A percentile compares a stretch with the other conserved stretches of the same genome.
Evolutionary conservation across 2,329 filamentous ascomycete species (phyloP).

Genomic region (Aureobasidium lini): DNA sequence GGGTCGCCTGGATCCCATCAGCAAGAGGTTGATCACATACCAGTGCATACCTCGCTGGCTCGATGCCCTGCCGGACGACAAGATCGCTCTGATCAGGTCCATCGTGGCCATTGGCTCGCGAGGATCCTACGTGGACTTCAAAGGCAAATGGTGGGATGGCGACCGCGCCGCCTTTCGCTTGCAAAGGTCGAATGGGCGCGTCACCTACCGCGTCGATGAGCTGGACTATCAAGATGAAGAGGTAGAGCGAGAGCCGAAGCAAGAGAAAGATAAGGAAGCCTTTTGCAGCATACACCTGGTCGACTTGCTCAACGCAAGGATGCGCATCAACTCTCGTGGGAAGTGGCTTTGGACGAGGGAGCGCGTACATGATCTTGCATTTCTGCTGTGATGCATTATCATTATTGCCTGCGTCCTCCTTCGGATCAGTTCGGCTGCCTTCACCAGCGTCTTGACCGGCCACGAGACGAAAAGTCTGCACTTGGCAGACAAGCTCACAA

Average conservation of each 20-base stretch:
- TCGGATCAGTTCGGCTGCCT: neutral
- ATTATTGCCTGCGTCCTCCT: neutral
- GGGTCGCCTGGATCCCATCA: conserved; percentile 1
- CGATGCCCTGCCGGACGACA: neutral
- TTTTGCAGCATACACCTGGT: conserved; percentile 11
- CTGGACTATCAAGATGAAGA: neutral
- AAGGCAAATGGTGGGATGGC: conserved; percentile 13
- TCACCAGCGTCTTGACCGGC: too few species aligned
- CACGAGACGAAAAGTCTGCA: too few species aligned
- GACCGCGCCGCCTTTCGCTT: conserved; percentile 5
- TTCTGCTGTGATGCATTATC: conserved; percentile 2
- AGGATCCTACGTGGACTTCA: conserved; percentile 7
- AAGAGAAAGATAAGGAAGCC: conserved; percentile 2
- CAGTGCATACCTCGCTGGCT: conserved; percentile 9
- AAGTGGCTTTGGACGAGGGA: conserved; percentile 11
- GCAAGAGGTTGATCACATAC: conserved; percentile 8
- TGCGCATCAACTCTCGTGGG: neutral
- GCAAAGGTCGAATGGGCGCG: neutral
- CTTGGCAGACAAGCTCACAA: neutral
- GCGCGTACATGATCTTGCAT: conserved; percentile 2
- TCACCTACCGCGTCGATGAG: neutral
- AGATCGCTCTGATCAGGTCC: neutral
- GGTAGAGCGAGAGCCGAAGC: neutral
- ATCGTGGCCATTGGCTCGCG: conserved; percentile 6
- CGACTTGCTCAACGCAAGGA: conserved; percentile 3